Percentiles rank a stretch among this genome's conserved stretches.
phyloP scores from a whole-genome alignment of 257 asterid genomes.

The Gentiana macrophylla region DNA sequence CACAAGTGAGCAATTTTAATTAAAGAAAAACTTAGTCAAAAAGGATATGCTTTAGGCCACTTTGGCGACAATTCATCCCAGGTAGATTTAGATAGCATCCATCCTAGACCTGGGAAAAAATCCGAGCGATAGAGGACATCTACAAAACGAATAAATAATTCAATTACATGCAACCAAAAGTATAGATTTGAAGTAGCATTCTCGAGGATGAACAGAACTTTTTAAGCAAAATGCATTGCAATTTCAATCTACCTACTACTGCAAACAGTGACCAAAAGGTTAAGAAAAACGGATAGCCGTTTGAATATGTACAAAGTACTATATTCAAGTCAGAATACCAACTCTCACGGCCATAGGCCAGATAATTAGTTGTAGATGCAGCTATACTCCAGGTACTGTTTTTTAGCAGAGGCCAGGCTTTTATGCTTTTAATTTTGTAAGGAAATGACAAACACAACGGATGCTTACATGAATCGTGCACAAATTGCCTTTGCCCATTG shows the following conservation, averaged over 20 bases:
- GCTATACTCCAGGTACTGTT: too few species aligned
- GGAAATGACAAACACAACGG: not conserved
- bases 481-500: constrained; percentile 93
- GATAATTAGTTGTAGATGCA: too few species aligned
- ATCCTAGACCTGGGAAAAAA: constrained; percentile 99
- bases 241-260: not conserved
- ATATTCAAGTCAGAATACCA: too few species aligned
- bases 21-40: constrained; percentile 2
- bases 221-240: not conserved
- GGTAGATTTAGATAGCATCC: constrained; percentile 89
- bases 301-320: too few species aligned
- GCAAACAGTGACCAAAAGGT: too few species aligned
- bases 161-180: not conserved
- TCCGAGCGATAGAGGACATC: constrained; percentile 95
- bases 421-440: too few species aligned
- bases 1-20: not conserved
- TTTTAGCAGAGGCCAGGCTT: too few species aligned
- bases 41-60: constrained; percentile 99
- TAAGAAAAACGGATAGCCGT: too few species aligned
- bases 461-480: constrained; percentile 87
- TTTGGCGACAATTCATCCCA: constrained; percentile 98
- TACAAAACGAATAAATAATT: constrained; percentile 28
- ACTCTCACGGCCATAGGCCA: too few species aligned
- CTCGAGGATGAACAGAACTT: not conserved
- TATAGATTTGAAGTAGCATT: not conserved